Percentiles rank a stretch among this genome's conserved stretches.
phyloP scores from a whole-genome alignment of 306 rosid genomes.

The Vicia sativa region DNA sequence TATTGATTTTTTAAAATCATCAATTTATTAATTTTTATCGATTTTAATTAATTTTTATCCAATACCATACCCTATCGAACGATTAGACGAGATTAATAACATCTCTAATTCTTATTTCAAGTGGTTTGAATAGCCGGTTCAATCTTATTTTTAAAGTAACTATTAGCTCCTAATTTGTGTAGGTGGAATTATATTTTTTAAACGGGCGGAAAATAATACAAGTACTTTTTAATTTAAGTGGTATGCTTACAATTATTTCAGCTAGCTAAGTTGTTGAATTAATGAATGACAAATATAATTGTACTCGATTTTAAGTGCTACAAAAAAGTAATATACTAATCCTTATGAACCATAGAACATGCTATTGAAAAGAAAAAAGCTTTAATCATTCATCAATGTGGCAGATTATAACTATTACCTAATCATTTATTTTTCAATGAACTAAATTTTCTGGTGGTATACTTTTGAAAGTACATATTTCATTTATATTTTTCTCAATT shows the following conservation, averaged over 20 bases:
- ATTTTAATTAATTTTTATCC: too few species aligned
- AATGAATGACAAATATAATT: not conserved
- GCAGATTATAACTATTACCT: slow-evolving; percentile 1
- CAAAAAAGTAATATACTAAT: too few species aligned
- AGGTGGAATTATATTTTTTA: not conserved
- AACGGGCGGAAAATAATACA: not conserved
- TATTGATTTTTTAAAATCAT: too few species aligned
- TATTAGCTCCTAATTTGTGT: too few species aligned
- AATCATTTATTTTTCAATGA: slow-evolving; percentile 17
- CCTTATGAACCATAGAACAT: not conserved
- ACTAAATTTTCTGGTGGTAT: slow-evolving; percentile 12
- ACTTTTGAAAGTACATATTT: not conserved
- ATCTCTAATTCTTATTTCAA: too few species aligned
- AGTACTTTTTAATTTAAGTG: not conserved
- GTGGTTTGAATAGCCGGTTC: too few species aligned
- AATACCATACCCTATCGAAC: too few species aligned
- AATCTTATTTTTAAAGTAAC: too few species aligned
- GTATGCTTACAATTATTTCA: not conserved
- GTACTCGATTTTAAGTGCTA: slow-evolving; percentile 13
- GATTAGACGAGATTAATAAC: too few species aligned
- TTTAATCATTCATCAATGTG: slow-evolving; percentile 4
- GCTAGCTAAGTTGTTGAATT: slow-evolving; percentile 25
- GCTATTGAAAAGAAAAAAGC: not conserved
- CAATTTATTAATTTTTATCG: too few species aligned
- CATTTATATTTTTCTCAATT: too few species aligned